phyloP scores from a whole-genome alignment of 495 filamentous ascomycete genomes.

The Staphylotrichum longicolle region DNA sequence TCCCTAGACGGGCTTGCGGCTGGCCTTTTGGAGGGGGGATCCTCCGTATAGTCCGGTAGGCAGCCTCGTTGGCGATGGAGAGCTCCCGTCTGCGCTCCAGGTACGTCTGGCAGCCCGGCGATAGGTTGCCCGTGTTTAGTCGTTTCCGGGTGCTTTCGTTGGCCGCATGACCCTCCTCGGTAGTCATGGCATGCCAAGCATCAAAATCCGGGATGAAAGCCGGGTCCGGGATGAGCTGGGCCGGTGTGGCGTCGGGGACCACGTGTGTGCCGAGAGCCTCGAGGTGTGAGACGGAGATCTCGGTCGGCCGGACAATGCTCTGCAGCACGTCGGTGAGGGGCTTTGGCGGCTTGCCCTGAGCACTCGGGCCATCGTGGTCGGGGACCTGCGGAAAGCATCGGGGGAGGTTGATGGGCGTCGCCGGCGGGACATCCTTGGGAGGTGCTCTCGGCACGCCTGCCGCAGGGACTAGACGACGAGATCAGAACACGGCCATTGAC shows the following conservation, averaged over 20 bases:
- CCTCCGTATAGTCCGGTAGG: constrained; percentile 53
- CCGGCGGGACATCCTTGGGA: constrained; percentile 49
- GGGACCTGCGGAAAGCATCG: constrained; percentile 39
- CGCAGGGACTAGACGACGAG: constrained; percentile 35
- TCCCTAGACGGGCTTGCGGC: constrained; percentile 48
- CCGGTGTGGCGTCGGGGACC: constrained; percentile 40
- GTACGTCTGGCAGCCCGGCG: constrained; percentile 51
- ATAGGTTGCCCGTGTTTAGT: constrained; percentile 46
- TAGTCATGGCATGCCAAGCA: constrained; percentile 45
- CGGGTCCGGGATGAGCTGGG: constrained; percentile 49
- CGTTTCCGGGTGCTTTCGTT: constrained; percentile 44
- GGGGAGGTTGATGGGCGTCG: constrained; percentile 54
- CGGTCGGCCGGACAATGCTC: constrained; percentile 46
- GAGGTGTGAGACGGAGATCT: constrained; percentile 46
- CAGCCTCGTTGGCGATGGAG: constrained; percentile 46
- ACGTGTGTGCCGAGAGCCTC: constrained; percentile 53
- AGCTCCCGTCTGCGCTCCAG: constrained; percentile 54
- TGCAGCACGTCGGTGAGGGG: constrained; percentile 47
- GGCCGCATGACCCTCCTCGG: constrained; percentile 43
- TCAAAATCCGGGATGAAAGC: constrained; percentile 47
- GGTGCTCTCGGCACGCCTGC: constrained; percentile 29
- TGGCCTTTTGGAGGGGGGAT: constrained; percentile 49
- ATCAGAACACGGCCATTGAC: constrained; percentile 24
- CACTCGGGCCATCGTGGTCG: constrained; percentile 12
- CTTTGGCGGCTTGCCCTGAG: constrained; percentile 17